phyloP scores from a whole-genome alignment of 2,329 filamentous ascomycete species.

The Didymella arachidicola region DNA sequence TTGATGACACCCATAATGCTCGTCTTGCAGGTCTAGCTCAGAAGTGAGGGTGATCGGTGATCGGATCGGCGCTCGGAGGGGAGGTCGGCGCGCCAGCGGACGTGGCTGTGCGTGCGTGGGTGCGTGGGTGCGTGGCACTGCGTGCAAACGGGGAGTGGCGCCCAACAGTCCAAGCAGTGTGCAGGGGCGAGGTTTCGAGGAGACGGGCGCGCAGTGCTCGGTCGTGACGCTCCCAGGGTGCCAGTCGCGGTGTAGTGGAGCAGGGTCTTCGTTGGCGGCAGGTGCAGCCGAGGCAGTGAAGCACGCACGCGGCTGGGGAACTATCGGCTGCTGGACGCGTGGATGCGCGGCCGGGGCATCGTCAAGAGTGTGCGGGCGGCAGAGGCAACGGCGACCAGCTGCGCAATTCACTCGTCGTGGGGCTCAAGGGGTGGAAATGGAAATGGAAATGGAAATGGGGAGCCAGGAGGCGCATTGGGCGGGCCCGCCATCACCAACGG shows the following conservation, averaged over 20 bases:
- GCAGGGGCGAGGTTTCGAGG: slow-evolving; percentile 2
- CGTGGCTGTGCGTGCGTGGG: background rate
- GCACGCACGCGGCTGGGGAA: background rate
- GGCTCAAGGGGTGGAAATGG: slow-evolving; percentile 33
- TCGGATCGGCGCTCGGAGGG: slow-evolving; percentile 5
- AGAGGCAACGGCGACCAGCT: background rate
- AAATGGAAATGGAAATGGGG: slow-evolving; percentile 26
- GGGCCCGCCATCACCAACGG: slow-evolving; percentile 4
- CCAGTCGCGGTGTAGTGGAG: slow-evolving; percentile 2
- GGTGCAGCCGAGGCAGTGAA: slow-evolving; percentile 30
- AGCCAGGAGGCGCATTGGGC: slow-evolving; percentile 20
- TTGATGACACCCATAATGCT: slow-evolving; percentile 86
- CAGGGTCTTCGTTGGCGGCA: slow-evolving; percentile 27
- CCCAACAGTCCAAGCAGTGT: slow-evolving; percentile 10
- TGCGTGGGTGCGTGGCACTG: no score
- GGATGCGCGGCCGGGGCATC: background rate
- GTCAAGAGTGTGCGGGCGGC: background rate
- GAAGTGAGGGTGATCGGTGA: slow-evolving; percentile 21
- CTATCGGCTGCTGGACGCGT: background rate
- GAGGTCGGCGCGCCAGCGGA: background rate
- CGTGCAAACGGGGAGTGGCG: background rate
- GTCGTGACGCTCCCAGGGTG: background rate
- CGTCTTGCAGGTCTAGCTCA: slow-evolving; percentile 18
- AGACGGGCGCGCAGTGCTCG: slow-evolving; percentile 13
- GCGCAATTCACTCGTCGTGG: slow-evolving; percentile 16